Conservation (phyloP, 805 yeast species). For the Kodamaea leandrae region DNA sequence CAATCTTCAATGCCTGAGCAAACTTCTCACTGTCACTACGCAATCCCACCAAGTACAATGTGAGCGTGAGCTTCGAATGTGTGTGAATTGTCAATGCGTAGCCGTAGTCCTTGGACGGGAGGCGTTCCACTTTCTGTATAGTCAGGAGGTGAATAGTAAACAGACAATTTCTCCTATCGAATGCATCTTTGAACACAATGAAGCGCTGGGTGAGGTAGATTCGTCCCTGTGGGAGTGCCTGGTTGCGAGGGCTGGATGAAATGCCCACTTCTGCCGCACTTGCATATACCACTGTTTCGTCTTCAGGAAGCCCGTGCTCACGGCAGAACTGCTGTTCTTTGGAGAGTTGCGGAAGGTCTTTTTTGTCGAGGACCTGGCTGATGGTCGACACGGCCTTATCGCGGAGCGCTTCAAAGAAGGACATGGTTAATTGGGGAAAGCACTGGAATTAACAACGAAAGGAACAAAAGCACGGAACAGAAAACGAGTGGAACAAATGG, state of each 20-base stretch:
- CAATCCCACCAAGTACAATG: slow-evolving; percentile 75
- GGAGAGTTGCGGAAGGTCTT: slow-evolving; percentile 44
- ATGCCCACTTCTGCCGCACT: slow-evolving; percentile 57
- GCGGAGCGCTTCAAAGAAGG: slow-evolving; percentile 48
- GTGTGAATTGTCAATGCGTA: slow-evolving; percentile 76
- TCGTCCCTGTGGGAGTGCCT: slow-evolving; percentile 51
- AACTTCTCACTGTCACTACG: slow-evolving; percentile 78
- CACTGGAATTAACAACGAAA: too few species aligned
- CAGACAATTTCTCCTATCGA: slow-evolving; percentile 65
- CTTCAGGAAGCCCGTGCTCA: slow-evolving; percentile 68
- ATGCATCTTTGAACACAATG: slow-evolving; percentile 68
- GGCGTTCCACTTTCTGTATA: slow-evolving; percentile 78
- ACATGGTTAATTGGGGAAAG: too few species aligned
- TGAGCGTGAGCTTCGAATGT: slow-evolving; percentile 58
- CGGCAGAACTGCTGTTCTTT: slow-evolving; percentile 69
- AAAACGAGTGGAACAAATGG: neutral
- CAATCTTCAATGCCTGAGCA: slow-evolving; percentile 61
- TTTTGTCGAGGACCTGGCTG: slow-evolving; percentile 43
- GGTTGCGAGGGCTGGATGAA: slow-evolving; percentile 22
- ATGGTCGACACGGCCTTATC: slow-evolving; percentile 47
- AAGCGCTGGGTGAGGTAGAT: slow-evolving; percentile 74
- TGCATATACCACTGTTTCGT: slow-evolving; percentile 64
- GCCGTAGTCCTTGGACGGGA: slow-evolving; percentile 71
- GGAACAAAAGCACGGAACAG: too few species aligned
- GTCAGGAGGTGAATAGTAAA: slow-evolving; percentile 74